Base-by-base conservation (phyloP, 768 basidiomycete genomes). In the Boletus pseudopeckii region DNA sequence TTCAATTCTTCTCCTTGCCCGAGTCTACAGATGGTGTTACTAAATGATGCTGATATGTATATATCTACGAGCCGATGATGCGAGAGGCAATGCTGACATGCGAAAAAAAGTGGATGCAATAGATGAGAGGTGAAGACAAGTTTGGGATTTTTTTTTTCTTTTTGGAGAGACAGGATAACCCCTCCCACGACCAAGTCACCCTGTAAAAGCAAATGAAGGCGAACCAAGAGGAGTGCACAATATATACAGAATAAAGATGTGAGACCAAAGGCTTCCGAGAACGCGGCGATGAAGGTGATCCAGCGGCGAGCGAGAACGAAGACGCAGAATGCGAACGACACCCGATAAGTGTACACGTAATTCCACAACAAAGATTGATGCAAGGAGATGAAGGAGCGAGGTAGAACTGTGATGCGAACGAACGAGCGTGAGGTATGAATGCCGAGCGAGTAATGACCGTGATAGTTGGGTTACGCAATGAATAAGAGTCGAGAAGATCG, bases 351-450 rank as follows among this genome's bases (percentile, higher is more conserved):
- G 53, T 69, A 68, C 69, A 68, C 57, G 53, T 70, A 68, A 61
- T 68, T 65, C 68, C 68, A 68, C 67, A 68, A 68, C 67, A 64
- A 41, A 49, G 51, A 49, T 57, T 48, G 59, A 61, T 61, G 56
- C 61, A 36, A 41, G 60, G 53, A 59, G 50, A 55, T 47, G 55
- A 66, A 48, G 20, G 54, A 54, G 56, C 22, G 43, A 50, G 28
- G 40, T 45, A 48, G 48, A 41, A 44, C 10, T 43, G 44, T 36
- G 45, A 59, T 47, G 51, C 34, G 17, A 32, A 9, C 6, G 20
- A 62, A 61, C 4, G 59, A 65, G 32, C 17, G 65, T 54, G 48
- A 41, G 22, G 33, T 11, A 9, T 20, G 33, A 32, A 37, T 48
- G 50, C 43, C 34, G 47, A 42, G 17, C 15, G 43, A 53, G 59